Evolutionary conservation across 495 filamentous ascomycete genomes (phyloP), one percentile per base, ranked within the genome.

Genomic region (Astrothelium subdiscretum): DNA sequence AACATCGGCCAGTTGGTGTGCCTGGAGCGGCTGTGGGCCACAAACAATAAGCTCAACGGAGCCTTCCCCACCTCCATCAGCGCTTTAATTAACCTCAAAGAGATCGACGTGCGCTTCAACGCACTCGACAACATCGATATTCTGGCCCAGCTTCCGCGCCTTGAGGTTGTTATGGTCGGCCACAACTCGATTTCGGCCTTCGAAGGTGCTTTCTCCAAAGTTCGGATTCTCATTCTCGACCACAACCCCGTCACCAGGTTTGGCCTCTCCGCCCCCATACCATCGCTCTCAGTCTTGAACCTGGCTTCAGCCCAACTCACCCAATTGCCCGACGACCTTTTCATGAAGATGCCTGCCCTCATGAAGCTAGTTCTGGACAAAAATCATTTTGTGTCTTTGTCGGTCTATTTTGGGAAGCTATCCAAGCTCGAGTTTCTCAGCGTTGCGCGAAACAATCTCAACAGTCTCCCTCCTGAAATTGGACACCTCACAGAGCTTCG

Each of bases 51-150:
- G 58, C 77, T 97, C 3, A 76, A 82, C 22, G 91, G 90, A 2
- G 73, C 83, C 12, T 83, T 97, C 48, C 85, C 89, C 31, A 76
- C 81, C 2, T 82, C 83, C 0, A 87, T 97, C 72, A 79, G 77
- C 54, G 76, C 84, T 12, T 76, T 97, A 13, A 75, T 77, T 40
- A 95, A 86, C 66, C 77, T 99, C 60, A 91, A 88, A 66, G 92
- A 97, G 71, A 80, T 97, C 32, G 95, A 99, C 73, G 84, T 95
- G 61, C 88, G 95, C 42, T 97, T 92, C 77, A 99, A 99, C 70
- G 79, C 80, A 2, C 85, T 99, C 57, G 81, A 83, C 51, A 88
- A 83, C 70, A 95, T 99, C 66, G 90, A 97, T 70, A 81, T 90
- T 57, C 80, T 96, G 57, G 84, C 87, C 1, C 79, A 86, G 51